These are phyloP conservation scores for Gracilaria gracilis DNA, from an alignment of 23 red algal genomes.

Conservation along the genomic window DNA sequence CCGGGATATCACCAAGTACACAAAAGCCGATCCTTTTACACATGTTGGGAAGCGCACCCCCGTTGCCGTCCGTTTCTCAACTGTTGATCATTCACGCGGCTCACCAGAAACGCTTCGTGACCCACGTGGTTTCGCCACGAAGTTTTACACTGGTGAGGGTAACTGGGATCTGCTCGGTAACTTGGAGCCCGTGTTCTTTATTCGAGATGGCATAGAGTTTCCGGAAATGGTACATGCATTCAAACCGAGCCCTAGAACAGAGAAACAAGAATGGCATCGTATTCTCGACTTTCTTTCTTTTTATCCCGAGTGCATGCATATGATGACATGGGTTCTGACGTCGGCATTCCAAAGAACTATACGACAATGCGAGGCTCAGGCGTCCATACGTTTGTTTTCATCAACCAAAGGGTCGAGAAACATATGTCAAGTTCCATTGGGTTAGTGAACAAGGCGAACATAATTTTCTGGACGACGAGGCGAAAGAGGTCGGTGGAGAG, in stretches of 20 bases:
- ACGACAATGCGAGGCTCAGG: constrained; percentile 87
- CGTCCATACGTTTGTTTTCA: constrained; percentile 89
- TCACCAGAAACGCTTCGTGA: constrained; percentile 98
- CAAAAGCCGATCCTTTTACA: constrained; percentile 87
- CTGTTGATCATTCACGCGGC: constrained; percentile 90
- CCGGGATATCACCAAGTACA: constrained; percentile 82
- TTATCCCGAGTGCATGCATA: constrained; percentile 86
- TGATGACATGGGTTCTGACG: constrained; percentile 95
- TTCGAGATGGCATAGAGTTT: constrained; percentile 93
- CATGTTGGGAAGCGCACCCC: constrained; percentile 86
- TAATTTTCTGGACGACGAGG: constrained; percentile 95
- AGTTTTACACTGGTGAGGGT: constrained; percentile 79
- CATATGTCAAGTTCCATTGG: constrained; percentile 99
- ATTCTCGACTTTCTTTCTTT: constrained; percentile 94
- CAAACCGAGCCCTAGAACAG: constrained; percentile 93
- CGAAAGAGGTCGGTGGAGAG: constrained; percentile 78
- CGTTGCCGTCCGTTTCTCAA: constrained; percentile 95
- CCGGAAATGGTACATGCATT: constrained; percentile 98
- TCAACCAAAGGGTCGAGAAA: constrained; percentile 80
- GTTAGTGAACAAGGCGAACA: constrained; percentile 80
- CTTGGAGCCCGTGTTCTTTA: constrained; percentile 96
- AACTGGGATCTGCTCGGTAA: constrained; percentile 98
- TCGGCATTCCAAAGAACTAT: constrained; percentile 94
- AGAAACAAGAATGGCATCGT: constrained; percentile 91
- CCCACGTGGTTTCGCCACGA: constrained; percentile 97